phyloP scores from a whole-genome alignment of 2,329 filamentous ascomycete species.

The Colletotrichum truncatum region DNA sequence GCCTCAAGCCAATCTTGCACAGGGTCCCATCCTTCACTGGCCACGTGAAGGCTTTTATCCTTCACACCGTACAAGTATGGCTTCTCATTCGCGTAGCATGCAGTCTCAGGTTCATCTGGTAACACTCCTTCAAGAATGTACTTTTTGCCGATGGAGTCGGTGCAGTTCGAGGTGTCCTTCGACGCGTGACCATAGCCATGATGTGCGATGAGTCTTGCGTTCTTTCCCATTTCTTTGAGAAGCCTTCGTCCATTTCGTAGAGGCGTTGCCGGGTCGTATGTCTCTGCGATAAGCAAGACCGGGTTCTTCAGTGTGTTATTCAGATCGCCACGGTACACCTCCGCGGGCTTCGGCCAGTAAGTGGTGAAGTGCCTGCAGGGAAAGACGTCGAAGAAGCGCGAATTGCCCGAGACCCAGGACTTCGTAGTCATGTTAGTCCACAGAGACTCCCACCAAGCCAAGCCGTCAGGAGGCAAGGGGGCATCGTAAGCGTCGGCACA shows the following conservation, averaged over 20 bases:
- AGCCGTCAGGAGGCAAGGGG: constrained; percentile 43
- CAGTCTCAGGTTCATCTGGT: constrained; percentile 51
- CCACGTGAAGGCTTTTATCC: not conserved
- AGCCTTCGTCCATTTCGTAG: constrained; percentile 56
- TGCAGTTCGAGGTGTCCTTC: constrained; percentile 55
- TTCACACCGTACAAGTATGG: constrained; percentile 53
- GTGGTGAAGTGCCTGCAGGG: constrained; percentile 55
- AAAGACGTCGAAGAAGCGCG: constrained; percentile 53
- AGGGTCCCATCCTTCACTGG: not conserved
- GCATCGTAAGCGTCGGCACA: constrained; percentile 58
- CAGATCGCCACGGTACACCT: constrained; percentile 56
- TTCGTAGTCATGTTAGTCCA: constrained; percentile 57
- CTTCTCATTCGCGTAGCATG: constrained; percentile 57
- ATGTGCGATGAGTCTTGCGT: constrained; percentile 57
- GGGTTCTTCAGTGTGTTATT: constrained; percentile 53
- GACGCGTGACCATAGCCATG: constrained; percentile 60
- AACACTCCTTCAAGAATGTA: constrained; percentile 52
- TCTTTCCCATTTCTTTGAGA: constrained; percentile 54
- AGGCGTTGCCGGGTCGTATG: constrained; percentile 60
- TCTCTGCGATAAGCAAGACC: constrained; percentile 57
- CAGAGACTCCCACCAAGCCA: constrained; percentile 55
- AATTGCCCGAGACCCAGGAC: constrained; percentile 57
- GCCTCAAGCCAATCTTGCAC: constrained; percentile 6
- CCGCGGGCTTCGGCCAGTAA: constrained; percentile 56
- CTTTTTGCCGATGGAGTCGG: constrained; percentile 48